phyloP scores from a whole-genome alignment of 352 stramenopile genomes.

The Globisporangium paroecandrum region DNA sequence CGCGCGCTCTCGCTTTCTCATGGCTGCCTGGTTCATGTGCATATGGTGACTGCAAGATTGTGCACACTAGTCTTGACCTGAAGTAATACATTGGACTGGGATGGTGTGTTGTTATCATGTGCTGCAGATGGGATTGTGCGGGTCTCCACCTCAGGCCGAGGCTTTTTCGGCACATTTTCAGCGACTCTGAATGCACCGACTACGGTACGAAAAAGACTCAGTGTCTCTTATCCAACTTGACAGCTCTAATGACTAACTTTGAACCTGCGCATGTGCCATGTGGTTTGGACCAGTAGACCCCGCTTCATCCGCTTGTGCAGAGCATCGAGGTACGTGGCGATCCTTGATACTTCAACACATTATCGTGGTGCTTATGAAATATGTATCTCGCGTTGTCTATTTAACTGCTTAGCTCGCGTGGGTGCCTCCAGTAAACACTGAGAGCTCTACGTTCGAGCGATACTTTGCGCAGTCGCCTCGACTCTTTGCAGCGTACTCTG shows the following conservation, averaged over 20 bases:
- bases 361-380: background rate
- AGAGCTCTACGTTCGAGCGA: constrained; percentile 38
- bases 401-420: constrained; percentile 29
- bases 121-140: constrained; percentile 22
- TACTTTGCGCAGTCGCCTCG: constrained; percentile 25
- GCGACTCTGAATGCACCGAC: constrained; percentile 14
- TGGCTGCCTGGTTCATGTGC: background rate
- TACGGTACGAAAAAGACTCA: constrained; percentile 15
- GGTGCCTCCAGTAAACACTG: constrained; percentile 18
- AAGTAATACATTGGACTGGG: background rate
- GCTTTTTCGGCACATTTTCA: constrained; percentile 28
- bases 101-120: background rate
- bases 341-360: background rate
- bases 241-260: background rate
- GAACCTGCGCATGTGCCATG: too few species aligned
- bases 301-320: constrained; percentile 32
- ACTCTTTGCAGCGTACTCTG: constrained; percentile 22
- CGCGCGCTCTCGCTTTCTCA: background rate
- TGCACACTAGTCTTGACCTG: background rate
- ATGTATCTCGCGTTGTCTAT: too few species aligned
- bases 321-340: constrained; percentile 30
- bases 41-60: background rate
- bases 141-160: constrained; percentile 22
- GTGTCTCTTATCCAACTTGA: too few species aligned
- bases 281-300: background rate